Base-by-base conservation (phyloP, 768 basidiomycete species). In the Tulasnella sp. region DNA sequence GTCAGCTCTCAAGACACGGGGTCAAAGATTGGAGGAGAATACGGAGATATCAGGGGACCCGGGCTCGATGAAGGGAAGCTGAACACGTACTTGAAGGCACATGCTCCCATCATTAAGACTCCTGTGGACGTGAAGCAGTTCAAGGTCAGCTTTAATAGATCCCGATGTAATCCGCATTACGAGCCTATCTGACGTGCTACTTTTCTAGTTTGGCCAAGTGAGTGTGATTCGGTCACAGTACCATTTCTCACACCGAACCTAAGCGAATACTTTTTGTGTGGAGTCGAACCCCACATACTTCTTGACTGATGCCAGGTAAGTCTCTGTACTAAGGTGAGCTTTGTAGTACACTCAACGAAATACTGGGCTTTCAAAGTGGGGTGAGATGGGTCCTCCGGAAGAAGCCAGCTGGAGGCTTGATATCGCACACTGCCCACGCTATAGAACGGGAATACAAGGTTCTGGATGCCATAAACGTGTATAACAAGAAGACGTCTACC, bases 271-370 rank as follows among this genome's bases (percentile, higher is more conserved):
- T 29, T 34, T 25, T 27, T 43, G 3, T 59, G 41, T 15, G 10
- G 49, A 92, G 88, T 92, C 91, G 7, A 99, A 99, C 67, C 94
- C 94, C 0, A 98, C 94, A 0, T 99, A 97, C 70, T 87, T 98
- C 72, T 71, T 99, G 50, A 87, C 81, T 4, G 89, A 90, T 71
- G 75, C 80, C 17, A 78, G 72, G 85, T 85, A 70, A 27, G 80
- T n/a, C n/a, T n/a, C n/a, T n/a, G n/a, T n/a, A n/a, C n/a, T n/a
- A n/a, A n/a, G n/a, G n/a, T n/a, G n/a, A n/a, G n/a, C n/a, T n/a
- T 34, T 24, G 12, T 25, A 19, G 7, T 51, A 22, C 38, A 49
- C 27, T 58, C 29, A 44, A 24, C 8, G n/a, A n/a, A n/a, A n/a
- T n/a, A n/a, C n/a, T n/a, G n/a, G n/a, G n/a, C n/a, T n/a, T 38